Base-by-base conservation (phyloP, 2,329 filamentous ascomycete genomes). In the Parasarocladium wereldwijsianum region DNA sequence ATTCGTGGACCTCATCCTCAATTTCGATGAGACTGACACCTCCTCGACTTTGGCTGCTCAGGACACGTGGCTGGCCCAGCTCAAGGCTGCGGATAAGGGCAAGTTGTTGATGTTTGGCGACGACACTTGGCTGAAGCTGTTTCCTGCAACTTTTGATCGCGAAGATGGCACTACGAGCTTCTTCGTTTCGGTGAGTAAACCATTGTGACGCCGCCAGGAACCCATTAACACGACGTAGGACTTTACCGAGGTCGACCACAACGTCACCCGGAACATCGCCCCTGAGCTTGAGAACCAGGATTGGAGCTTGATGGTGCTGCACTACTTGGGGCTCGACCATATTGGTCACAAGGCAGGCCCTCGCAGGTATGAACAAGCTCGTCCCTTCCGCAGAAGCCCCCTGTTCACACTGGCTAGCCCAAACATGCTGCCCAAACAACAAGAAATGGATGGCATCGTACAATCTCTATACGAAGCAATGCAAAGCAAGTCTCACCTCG, bases 261-360 rank as follows among this genome's bases (percentile, higher is more conserved):
- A 98, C 51, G 90, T 98, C 42, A 98, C 90, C 3, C 73, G 90
- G 37, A 84, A 98, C 58, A 64, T 98, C 31, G 66, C 78, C 5
- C 59, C 60, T 20, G 87, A 96, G 55, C 62, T 98, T 36, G 54
- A 60, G 33, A 75, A 71, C 23, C 57, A 71, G 33, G 90, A 98
- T 46, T 98, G 90, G 90, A 79, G 82, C 50, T 79, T 79, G 3
- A 79, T 96, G 76, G 75, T 98, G 13, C 67, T 98, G 52, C 90
- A 98, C 56, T 98, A 93, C 46, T 70, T 98, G 24, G 90, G 90
- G 1, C 64, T 98, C 33, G 90, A 98, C 51, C 90, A 98, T 46
- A 98, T 98, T 44, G 90, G 90, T 16, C 90, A 98, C 51, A 98
- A 98, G 52, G 75, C 86, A 33, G 90, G 90, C 2, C 90, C 90